Evolutionary conservation across 31 red algal genomes (phyloP).

Genomic region (Pterothamnion heteromorphum): DNA sequence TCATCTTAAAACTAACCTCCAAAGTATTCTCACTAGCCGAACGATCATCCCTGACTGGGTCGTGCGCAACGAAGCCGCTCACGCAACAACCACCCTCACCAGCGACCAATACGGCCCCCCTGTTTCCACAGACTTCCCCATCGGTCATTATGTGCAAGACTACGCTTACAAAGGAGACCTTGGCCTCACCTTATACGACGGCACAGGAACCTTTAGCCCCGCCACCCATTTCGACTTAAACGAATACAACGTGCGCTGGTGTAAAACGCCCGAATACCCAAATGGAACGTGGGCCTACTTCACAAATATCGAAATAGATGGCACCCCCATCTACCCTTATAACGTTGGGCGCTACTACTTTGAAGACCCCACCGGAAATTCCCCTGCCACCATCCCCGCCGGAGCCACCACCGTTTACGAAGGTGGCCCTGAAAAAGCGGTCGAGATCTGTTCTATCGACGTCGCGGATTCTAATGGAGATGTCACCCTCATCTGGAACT

Average conservation of each 20-base stretch:
- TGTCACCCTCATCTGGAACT: not conserved
- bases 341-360: not conserved
- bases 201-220: too few species aligned
- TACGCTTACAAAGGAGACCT: not conserved
- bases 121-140: not conserved
- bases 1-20: too few species aligned
- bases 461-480: not conserved
- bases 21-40: not conserved
- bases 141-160: not conserved
- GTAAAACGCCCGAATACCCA: not conserved
- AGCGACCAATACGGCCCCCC: not conserved
- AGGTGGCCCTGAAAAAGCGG: not conserved
- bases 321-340: not conserved
- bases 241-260: not conserved
- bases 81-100: not conserved
- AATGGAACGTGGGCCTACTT: not conserved
- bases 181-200: not conserved
- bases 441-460: not conserved
- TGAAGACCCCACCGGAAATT: not conserved
- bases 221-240: not conserved
- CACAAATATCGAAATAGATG: not conserved
- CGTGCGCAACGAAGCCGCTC: not conserved
- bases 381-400: not conserved
- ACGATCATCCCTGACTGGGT: not conserved
- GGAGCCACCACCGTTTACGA: not conserved